Conservation (phyloP, 2,329 filamentous ascomycete genomes). For the Ceratocystis lukuohia region DNA sequence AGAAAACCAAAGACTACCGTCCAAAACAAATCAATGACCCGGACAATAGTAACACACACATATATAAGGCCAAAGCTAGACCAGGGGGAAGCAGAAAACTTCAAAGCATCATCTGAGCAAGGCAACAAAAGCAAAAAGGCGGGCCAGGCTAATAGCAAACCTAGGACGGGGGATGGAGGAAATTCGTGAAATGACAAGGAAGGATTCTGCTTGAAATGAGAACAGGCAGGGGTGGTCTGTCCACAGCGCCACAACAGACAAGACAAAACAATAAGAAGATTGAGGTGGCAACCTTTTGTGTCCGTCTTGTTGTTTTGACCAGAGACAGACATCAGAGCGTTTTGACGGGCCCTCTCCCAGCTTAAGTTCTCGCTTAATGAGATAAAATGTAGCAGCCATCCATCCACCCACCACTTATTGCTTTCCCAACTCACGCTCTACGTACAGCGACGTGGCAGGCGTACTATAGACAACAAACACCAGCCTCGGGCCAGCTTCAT, state of each 20-base stretch:
- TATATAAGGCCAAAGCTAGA: neutral
- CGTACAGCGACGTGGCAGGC: no score
- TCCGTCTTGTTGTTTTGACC: neutral
- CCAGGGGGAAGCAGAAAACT: neutral
- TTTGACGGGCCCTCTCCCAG: neutral
- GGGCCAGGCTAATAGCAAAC: no score
- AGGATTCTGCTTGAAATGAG: neutral
- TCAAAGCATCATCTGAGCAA: no score
- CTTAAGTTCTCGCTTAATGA: neutral
- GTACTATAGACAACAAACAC: no score
- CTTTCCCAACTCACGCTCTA: neutral
- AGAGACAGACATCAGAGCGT: neutral
- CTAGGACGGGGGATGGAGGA: neutral
- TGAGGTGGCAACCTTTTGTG: neutral
- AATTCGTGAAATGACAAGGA: neutral
- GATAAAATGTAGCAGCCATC: neutral
- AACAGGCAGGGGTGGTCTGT: neutral
- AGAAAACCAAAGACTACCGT: neutral
- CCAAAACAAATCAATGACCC: neutral
- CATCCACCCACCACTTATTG: neutral
- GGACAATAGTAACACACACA: neutral
- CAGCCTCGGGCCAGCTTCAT: no score
- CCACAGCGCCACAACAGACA: neutral
- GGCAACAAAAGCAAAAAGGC: no score
- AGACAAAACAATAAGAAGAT: neutral